phyloP scores from a whole-genome alignment of 2,329 filamentous ascomycete genomes.

The Diaporthe ilicicola region DNA sequence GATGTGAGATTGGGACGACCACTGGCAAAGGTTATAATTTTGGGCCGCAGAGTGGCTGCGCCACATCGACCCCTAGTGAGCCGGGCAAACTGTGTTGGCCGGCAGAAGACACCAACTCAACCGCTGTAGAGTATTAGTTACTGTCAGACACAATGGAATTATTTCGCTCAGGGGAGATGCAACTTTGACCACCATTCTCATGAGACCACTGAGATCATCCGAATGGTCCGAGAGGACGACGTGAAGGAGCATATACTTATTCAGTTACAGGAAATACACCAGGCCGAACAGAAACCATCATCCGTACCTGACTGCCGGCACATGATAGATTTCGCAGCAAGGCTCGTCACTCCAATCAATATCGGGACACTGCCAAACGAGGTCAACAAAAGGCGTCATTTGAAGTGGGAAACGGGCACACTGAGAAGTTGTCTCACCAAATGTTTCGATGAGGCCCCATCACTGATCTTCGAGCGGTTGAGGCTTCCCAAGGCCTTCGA shows the following conservation, averaged over 20 bases:
- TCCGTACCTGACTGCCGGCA: background rate
- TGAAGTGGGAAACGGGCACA: background rate
- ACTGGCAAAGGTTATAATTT: background rate
- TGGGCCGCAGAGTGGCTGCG: background rate
- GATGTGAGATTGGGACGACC: background rate
- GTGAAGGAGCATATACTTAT: background rate
- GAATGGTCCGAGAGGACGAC: background rate
- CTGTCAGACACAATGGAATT: background rate
- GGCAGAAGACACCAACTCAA: no score
- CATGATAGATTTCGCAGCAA: background rate
- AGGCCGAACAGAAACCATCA: background rate
- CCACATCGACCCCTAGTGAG: background rate
- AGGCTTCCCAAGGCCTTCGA: slow-evolving; percentile 37
- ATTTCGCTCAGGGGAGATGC: background rate
- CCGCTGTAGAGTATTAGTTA: no score
- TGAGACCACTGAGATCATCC: background rate
- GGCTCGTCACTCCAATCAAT: background rate
- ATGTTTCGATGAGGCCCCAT: background rate
- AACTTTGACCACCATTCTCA: background rate
- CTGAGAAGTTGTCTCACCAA: background rate
- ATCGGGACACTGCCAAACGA: background rate
- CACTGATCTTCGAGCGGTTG: slow-evolving; percentile 11
- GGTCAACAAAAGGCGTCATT: background rate
- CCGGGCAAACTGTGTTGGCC: background rate
- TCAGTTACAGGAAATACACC: background rate